phyloP scores from a whole-genome alignment of 2,329 filamentous ascomycete species.

The Neonectria magnoliae region DNA sequence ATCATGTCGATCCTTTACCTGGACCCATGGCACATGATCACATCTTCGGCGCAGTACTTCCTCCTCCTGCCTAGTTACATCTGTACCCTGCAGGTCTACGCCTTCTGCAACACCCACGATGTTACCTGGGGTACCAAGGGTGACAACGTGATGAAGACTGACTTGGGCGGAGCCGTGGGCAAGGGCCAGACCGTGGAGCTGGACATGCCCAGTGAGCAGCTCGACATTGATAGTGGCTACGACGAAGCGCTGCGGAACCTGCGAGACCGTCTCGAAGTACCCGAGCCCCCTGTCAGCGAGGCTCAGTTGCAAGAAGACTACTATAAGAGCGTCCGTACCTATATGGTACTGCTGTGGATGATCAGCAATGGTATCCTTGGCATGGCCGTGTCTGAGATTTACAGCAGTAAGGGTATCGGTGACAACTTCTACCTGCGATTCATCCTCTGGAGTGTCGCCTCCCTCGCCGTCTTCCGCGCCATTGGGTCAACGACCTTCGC shows the following conservation, averaged over 20 bases:
- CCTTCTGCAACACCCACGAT: slow-evolving; percentile 70
- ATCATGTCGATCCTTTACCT: slow-evolving; percentile 96
- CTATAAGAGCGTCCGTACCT: slow-evolving; percentile 95
- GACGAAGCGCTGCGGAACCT: slow-evolving; percentile 97
- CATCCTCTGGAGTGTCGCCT: slow-evolving; percentile 91
- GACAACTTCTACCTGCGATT: slow-evolving; percentile 92
- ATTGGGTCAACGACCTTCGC: slow-evolving; percentile 84
- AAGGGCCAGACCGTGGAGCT: slow-evolving; percentile 87
- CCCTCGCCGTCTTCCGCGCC: slow-evolving; percentile 86
- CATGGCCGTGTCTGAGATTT: slow-evolving; percentile 92
- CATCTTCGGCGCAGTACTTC: slow-evolving; percentile 90
- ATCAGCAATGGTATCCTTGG: slow-evolving; percentile 89
- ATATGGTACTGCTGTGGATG: slow-evolving; percentile 98
- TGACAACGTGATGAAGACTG: slow-evolving; percentile 93
- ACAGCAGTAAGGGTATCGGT: slow-evolving; percentile 75
- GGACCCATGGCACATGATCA: slow-evolving; percentile 99
- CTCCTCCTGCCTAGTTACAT: slow-evolving; percentile 92
- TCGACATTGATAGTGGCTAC: slow-evolving; percentile 97
- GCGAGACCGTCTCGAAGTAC: slow-evolving; percentile 88
- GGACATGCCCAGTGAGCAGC: slow-evolving; percentile 97
- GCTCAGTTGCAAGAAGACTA: slow-evolving; percentile 96
- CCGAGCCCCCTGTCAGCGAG: slow-evolving; percentile 69
- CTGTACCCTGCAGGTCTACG: slow-evolving; percentile 97
- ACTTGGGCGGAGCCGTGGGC: slow-evolving; percentile 85
- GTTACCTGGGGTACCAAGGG: slow-evolving; percentile 76